Conservation (phyloP, 1,284 basidiomycete genomes). For the Peniophora sp. region DNA sequence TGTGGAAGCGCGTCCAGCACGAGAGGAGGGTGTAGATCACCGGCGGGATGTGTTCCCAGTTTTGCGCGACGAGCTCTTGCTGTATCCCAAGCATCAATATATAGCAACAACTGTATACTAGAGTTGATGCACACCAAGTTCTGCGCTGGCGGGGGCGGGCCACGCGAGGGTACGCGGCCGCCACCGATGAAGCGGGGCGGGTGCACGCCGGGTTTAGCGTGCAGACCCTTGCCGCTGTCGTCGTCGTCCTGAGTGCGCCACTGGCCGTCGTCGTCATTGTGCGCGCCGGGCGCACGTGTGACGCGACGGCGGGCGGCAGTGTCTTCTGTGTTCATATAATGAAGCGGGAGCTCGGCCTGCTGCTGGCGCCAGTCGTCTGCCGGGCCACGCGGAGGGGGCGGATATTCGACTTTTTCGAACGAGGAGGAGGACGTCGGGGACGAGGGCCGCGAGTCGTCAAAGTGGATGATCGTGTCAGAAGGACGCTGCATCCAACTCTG, state of each 20-base stretch:
- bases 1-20: slow-evolving; percentile 92
- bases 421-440: slow-evolving; percentile 42
- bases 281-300: slow-evolving; percentile 32
- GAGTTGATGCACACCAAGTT: slow-evolving; percentile 46
- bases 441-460: slow-evolving; percentile 42
- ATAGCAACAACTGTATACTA: slow-evolving; percentile 2
- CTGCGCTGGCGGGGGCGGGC: slow-evolving; percentile 59
- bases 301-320: slow-evolving; percentile 50
- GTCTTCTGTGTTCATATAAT: slow-evolving; percentile 62
- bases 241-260: slow-evolving; percentile 29
- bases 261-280: slow-evolving; percentile 25
- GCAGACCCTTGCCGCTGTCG: slow-evolving; percentile 70
- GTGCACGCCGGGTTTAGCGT: slow-evolving; percentile 51
- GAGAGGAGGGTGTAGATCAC: slow-evolving; percentile 87
- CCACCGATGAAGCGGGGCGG: slow-evolving; percentile 44
- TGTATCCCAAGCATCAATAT: slow-evolving; percentile 23
- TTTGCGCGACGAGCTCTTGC: slow-evolving; percentile 77
- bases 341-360: slow-evolving; percentile 56
- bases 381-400: slow-evolving; percentile 27
- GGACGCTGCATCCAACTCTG: slow-evolving; percentile 48
- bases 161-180: slow-evolving; percentile 46
- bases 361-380: slow-evolving; percentile 26
- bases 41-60: slow-evolving; percentile 77
- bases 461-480: slow-evolving; percentile 56
- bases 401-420: slow-evolving; percentile 64